phyloP scores from a whole-genome alignment of 2,329 filamentous ascomycete species.

The Fusarium sp. region DNA sequence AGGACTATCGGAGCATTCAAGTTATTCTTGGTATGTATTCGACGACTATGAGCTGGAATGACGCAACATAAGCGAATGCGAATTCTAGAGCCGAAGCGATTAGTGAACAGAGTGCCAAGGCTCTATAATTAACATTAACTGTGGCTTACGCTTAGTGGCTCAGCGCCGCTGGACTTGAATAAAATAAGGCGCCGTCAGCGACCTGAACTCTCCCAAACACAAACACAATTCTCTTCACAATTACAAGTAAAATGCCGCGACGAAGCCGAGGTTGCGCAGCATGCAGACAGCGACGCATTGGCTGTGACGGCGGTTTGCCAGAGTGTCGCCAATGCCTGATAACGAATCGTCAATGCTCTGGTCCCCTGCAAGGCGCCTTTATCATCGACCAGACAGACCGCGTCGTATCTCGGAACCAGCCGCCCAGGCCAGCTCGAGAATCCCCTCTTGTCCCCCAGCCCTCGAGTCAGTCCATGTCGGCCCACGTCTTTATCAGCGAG shows the following conservation, averaged over 20 bases:
- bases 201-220: too few relatives aligned
- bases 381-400: not conserved
- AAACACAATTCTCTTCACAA: not conserved
- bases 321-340: conserved; percentile 2
- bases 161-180: too few relatives aligned
- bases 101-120: too few relatives aligned
- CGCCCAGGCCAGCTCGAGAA: not conserved
- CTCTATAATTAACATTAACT: too few relatives aligned
- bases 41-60: too few relatives aligned
- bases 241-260: not conserved
- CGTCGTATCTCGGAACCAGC: conserved; percentile 1
- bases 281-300: not conserved
- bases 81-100: too few relatives aligned
- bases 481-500: conserved; percentile 4
- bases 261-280: conserved; percentile 2
- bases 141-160: too few relatives aligned
- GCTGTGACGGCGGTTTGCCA: not conserved
- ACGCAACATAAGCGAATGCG: too few relatives aligned
- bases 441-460: not conserved
- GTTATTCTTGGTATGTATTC: too few relatives aligned
- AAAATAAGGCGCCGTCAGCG: too few relatives aligned
- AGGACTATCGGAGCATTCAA: too few relatives aligned
- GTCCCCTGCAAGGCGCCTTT: not conserved
- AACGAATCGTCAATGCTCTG: conserved; percentile 1
- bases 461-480: not conserved